Evolutionary conservation across 306 rosid species (phyloP), one percentile per base, ranked within the genome.

Genomic region (Cucumis cinereus): DNA sequence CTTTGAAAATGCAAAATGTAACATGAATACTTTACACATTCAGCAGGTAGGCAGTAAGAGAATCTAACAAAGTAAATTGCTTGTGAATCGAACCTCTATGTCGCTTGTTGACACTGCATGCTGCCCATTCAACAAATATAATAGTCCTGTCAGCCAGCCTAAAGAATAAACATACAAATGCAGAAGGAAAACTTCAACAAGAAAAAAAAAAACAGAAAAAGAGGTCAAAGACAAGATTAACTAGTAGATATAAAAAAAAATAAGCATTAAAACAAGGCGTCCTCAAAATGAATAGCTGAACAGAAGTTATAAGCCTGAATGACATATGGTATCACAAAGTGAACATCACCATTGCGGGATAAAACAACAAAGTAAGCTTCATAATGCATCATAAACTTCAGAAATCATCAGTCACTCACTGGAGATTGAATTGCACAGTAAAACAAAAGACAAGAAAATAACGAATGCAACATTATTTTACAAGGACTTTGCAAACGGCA

Each of bases 111-210:
- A 82, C 83, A 60, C 90, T 77, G 89, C 96, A 75, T 84, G 91
- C 97, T 91, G 98, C 88, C 80, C 86, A 88, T 86, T 90, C 87
- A 88, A 91, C 96, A 90, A 89, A 90, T 73, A 89, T 75, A 88
- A 86, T 85, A 94, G 84, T 83, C 90, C 90, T 90, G 97, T 88
- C 91, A 94, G 88, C 97, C 87, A 91, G 92, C 88, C 97, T 87
- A 88, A 90, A 86, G 90, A 87, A 87, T 86, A 85, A 87, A 87
- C 85, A 81, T 88, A 80, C 77, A 83, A 80, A 91, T 73, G 84
- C 84, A 83, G 78, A 82, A 83, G 87, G 77, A 85, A 85, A 86
- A 83, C 89, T 86, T 83, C 67, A 85, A 85, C 67, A 57, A 74
- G 82, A 80, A 76, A 73, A 74, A 17, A 81, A 80, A 67, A 74